Base-by-base conservation (phyloP, 192 early-diverging fungal genomes). In the Backusella circina region DNA sequence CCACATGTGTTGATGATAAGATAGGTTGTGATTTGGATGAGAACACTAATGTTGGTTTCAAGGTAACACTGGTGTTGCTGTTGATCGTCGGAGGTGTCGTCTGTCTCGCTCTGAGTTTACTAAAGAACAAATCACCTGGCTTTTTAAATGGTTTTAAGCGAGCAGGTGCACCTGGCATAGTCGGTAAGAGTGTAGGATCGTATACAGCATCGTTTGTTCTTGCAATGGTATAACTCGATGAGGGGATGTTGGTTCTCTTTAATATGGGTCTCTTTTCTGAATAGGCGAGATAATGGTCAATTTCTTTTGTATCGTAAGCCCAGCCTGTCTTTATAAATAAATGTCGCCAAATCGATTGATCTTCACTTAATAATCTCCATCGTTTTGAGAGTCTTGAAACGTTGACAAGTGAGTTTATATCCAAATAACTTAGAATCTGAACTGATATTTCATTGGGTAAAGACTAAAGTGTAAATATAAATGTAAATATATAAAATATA, bases 311-410 rank as follows among this genome's bases (percentile, higher is more conserved):
- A 67, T 81, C 54, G 12, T 18, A 69, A 10, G 30, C 13, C 79
- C 79, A 81, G 3, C 79, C 79, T 26, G 35, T 13, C 16, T 47
- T 18, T 13, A 65, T 5, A 61, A 70, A 94, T 13, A 92, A 74
- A 16, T 76, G 71, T 50, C 85, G 79, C 93, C 93, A 94, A 2
- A 92, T 54, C 6, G 72, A 64, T 70, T 89, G 88, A 75, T 94
- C 93, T 16, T 77, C 76, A 12, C 86, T 86, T n/a, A 89, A 74
- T 74, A 77, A 77, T 32, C 79, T 81, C 91, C 91, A 93, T 74
- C 84, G 71, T 33, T 78, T 78, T 2, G 90, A 93, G 21, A 93
- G 90, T 36, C 75, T 72, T 35, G 79, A 79, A 7, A 83, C 82
- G 10, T 79, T 76, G 26, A 75, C 75, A 26, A 92, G 54, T 1